Conservation (phyloP, 2,329 filamentous ascomycete species). For the Ustilaginoidea virens region DNA sequence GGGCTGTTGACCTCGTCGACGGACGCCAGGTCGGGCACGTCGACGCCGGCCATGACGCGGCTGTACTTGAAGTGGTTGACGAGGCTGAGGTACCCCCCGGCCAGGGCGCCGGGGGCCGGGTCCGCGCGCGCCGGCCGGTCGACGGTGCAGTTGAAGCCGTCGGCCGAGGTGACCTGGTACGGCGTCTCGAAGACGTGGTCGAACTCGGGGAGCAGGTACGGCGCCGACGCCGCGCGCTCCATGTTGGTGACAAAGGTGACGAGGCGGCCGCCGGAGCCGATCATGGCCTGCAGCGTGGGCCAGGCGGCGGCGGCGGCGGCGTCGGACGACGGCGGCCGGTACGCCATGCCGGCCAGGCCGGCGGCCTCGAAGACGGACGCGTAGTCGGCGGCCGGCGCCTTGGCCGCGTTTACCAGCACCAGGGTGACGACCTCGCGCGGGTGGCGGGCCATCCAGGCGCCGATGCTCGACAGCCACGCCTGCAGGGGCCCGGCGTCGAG, state of each 20-base stretch:
- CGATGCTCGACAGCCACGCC: slow-evolving; percentile 48
- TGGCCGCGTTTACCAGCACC: slow-evolving; percentile 55
- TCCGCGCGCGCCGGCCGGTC: slow-evolving; percentile 43
- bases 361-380: slow-evolving; percentile 37
- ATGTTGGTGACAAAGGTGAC: slow-evolving; percentile 53
- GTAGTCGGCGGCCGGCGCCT: slow-evolving; percentile 37
- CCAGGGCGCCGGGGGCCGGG: slow-evolving; percentile 35
- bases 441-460: slow-evolving; percentile 53
- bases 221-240: slow-evolving; percentile 22
- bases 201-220: slow-evolving; percentile 50
- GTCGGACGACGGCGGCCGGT: slow-evolving; percentile 31
- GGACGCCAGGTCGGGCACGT: slow-evolving; percentile 44
- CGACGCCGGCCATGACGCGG: slow-evolving; percentile 34
- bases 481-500: slow-evolving; percentile 53
- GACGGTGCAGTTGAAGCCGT: slow-evolving; percentile 57
- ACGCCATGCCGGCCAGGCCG: slow-evolving; percentile 47
- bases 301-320: slow-evolving; percentile 32
- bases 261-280: slow-evolving; percentile 46
- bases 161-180: slow-evolving; percentile 45
- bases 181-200: slow-evolving; percentile 56
- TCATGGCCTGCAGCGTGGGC: slow-evolving; percentile 59
- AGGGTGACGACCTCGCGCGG: slow-evolving; percentile 63
- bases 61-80: slow-evolving; percentile 71
- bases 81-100: slow-evolving; percentile 48
- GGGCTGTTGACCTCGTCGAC: slow-evolving; percentile 52